A percentile compares a stretch with the other conserved stretches of the same genome.
phyloP scores from a whole-genome alignment of 2,329 filamentous ascomycete genomes.

The Fusarium nurragi region DNA sequence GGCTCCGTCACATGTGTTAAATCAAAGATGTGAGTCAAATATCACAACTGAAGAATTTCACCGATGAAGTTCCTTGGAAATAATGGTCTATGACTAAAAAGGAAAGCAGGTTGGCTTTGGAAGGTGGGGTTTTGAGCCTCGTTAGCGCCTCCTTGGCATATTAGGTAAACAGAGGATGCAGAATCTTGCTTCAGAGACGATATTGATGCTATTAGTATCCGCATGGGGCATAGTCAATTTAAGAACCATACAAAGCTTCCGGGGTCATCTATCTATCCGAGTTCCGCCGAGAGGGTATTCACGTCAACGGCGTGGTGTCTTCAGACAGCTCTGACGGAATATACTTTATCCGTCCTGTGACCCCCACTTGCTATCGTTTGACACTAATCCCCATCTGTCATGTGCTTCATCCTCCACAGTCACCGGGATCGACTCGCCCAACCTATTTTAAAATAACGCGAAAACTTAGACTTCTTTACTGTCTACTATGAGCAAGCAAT shows the following conservation, averaged over 20 bases:
- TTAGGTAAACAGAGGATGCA: background rate
- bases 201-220: background rate
- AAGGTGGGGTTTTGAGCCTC: background rate
- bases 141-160: constrained; percentile 1
- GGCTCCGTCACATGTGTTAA: background rate
- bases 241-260: background rate
- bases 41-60: background rate
- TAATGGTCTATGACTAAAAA: background rate
- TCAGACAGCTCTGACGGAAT: background rate
- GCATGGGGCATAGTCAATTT: too few species aligned
- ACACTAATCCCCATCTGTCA: background rate
- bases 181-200: background rate
- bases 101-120: background rate
- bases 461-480: too few species aligned
- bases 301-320: too few species aligned
- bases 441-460: too few species aligned
- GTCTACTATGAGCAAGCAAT: too few species aligned
- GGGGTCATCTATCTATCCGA: background rate
- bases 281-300: too few species aligned
- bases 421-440: too few species aligned
- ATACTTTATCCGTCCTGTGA: background rate
- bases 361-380: background rate
- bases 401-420: too few species aligned
- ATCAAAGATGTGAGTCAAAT: background rate
- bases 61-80: background rate